Evolutionary conservation across 192 early-diverging fungal genomes (phyloP).

Genomic region (Coemansia sp.): DNA sequence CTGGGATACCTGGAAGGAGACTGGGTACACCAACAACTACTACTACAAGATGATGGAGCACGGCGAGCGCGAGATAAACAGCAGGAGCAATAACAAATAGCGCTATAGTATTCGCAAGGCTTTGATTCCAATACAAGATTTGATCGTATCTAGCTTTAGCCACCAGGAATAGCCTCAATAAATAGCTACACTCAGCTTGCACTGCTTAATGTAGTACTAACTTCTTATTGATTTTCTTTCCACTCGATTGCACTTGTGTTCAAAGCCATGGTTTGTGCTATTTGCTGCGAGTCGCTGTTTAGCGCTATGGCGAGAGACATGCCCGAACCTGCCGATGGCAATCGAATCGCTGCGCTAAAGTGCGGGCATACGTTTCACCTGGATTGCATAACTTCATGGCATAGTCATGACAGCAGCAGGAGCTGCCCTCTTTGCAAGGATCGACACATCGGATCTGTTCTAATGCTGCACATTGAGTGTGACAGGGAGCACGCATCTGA

Average conservation of each 20-base stretch:
- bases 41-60: background rate
- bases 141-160: no score
- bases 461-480: background rate
- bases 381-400: background rate
- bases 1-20: background rate
- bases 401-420: background rate
- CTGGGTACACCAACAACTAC: background rate
- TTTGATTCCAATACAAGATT: background rate
- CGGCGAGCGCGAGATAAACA: background rate
- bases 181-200: background rate
- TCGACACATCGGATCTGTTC: background rate
- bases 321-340: background rate
- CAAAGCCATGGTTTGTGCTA: background rate
- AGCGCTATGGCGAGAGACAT: background rate
- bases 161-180: no score
- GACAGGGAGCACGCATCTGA: background rate
- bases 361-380: background rate
- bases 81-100: background rate
- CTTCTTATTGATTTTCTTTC: background rate
- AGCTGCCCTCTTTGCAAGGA: constrained; percentile 1
- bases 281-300: background rate
- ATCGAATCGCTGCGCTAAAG: background rate
- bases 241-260: background rate
- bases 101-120: background rate
- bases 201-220: background rate